Percentiles rank a stretch among this genome's conserved stretches.
These are phyloP conservation scores for Colletotrichum gloeosporioides DNA, from an alignment of 2,329 filamentous ascomycete species.

Conservation along the genomic window DNA sequence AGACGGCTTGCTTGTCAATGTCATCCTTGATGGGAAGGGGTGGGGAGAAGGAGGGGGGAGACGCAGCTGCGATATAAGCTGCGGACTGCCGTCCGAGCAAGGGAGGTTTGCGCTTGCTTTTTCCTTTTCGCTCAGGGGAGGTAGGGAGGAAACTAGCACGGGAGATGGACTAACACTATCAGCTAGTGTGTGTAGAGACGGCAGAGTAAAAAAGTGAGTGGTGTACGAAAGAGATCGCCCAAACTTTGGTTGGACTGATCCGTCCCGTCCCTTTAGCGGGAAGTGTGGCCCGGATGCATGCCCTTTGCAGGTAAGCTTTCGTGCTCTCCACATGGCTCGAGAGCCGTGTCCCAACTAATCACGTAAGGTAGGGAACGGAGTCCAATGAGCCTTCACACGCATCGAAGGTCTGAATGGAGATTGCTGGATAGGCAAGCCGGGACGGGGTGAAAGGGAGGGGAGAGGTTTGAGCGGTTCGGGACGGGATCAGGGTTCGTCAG, in stretches of 20 bases:
- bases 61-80: slow-evolving; percentile 2
- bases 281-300: background rate
- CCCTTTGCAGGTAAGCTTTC: background rate
- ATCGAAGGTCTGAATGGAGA: background rate
- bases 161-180: background rate
- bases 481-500: background rate
- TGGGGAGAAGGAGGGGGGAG: background rate
- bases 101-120: background rate
- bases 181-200: background rate
- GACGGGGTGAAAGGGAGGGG: background rate
- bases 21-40: background rate
- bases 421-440: background rate
- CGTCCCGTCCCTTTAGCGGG: background rate
- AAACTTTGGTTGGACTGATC: background rate
- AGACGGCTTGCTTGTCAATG: background rate
- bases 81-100: background rate
- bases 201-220: background rate
- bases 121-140: background rate
- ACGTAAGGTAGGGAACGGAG: background rate
- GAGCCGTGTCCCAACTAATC: background rate
- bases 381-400: background rate
- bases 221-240: background rate
- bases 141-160: background rate
- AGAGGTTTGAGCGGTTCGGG: background rate
- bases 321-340: background rate